Evolutionary conservation across 495 filamentous ascomycete species (phyloP), one percentile per base, ranked within the genome.

Genomic region (Lentithecium fluviatile): DNA sequence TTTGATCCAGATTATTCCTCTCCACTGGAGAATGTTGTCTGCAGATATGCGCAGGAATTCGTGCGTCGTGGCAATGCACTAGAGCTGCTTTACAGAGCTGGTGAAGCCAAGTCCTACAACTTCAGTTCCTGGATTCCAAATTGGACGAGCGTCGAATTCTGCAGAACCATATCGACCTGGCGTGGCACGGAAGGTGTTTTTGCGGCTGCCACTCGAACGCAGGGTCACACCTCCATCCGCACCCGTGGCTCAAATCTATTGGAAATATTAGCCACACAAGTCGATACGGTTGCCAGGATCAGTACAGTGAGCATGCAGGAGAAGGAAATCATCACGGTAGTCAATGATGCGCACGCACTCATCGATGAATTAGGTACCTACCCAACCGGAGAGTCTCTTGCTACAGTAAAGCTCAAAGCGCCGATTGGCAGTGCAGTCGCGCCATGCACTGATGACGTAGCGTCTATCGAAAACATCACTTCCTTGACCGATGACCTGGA

Each of bases 341-440:
- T 49, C 46, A 49, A 49, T 21, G 26, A 32, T 5, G 26, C 26
- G 21, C 46, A 49, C 46, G 21, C 17, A 32, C 46, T 49, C 46
- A 20, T 49, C 26, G 46, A 49, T 21, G 21, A 6, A 4, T 8
- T 49, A 15, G 21, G 21, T 5, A 4, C 8, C 21, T 49, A 49
- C 21, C 46, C 46, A 15, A 49, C 46, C 13, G 46, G 46, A 5
- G n/a, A 49, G n/a, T n/a, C 15, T 24, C 12, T 25, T 4, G 46
- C 12, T 32, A 32, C 21, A 6, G 21, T 49, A 25, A 49, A 49
- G 46, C 46, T 49, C 21, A 49, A 49, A 49, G 46, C 21, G 6
- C 46, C 46, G 3, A 49, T 49, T 6, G 46, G 46, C 8, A 49
- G 21, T 49, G 46, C 46, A 19, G 26, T 49, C 4, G 46, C 46